phyloP scores from a whole-genome alignment of 2,329 filamentous ascomycete genomes.

The Pseudocercospora pini-densiflorae region DNA sequence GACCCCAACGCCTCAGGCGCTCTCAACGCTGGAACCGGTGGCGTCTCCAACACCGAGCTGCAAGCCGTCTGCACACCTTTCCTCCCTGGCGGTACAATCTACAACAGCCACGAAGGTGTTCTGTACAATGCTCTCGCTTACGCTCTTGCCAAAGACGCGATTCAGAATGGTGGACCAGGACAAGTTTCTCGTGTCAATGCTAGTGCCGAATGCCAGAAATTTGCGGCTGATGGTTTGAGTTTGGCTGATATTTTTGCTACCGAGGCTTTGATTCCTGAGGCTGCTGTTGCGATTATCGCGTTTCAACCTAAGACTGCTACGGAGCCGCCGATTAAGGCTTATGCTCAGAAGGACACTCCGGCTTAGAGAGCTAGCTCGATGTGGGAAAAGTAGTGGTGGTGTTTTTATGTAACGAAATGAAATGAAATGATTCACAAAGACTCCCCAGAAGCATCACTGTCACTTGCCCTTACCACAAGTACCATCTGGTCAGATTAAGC shows the following conservation, averaged over 20 bases:
- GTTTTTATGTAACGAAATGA: no score
- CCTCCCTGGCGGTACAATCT: slow-evolving; percentile 44
- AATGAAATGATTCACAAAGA: no score
- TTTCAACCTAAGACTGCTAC: slow-evolving; percentile 41
- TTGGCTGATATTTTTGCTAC: slow-evolving; percentile 51
- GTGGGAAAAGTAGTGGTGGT: background rate
- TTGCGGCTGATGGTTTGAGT: slow-evolving; percentile 44
- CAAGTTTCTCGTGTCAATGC: slow-evolving; percentile 45
- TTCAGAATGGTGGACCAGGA: slow-evolving; percentile 53
- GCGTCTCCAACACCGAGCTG: slow-evolving; percentile 56
- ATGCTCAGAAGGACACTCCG: slow-evolving; percentile 41
- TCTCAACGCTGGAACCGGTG: slow-evolving; percentile 49
- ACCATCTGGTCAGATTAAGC: no score
- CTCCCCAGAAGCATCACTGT: no score
- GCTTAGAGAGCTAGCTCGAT: background rate
- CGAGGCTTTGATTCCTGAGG: slow-evolving; percentile 46
- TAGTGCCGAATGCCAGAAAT: slow-evolving; percentile 43
- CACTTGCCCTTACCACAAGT: no score
- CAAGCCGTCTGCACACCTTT: slow-evolving; percentile 48
- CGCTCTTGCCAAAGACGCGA: slow-evolving; percentile 52
- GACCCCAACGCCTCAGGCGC: slow-evolving; percentile 54
- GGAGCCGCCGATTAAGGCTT: slow-evolving; percentile 47
- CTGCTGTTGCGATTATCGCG: slow-evolving; percentile 41
- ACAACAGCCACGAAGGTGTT: slow-evolving; percentile 56
- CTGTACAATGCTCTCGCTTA: slow-evolving; percentile 54